phyloP scores from a whole-genome alignment of 352 stramenopile genomes.

The Globisporangium polare region DNA sequence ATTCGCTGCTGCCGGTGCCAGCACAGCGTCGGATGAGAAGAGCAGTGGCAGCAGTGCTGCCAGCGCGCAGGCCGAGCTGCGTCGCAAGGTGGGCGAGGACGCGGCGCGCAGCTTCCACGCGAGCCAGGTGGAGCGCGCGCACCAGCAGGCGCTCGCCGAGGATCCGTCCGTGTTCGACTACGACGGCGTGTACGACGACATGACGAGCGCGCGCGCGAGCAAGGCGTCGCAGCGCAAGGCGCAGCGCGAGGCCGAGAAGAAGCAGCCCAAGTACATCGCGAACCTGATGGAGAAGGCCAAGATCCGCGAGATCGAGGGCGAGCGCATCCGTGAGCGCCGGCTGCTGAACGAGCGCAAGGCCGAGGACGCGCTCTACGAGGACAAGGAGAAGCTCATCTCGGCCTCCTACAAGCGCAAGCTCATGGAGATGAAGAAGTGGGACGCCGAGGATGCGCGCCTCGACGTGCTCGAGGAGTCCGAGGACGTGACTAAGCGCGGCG shows the following conservation, averaged over 20 bases:
- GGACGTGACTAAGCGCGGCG: slow-evolving; percentile 70
- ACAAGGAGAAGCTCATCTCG: slow-evolving; percentile 91
- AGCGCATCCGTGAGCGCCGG: slow-evolving; percentile 83
- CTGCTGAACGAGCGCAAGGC: slow-evolving; percentile 81
- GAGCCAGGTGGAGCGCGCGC: slow-evolving; percentile 41
- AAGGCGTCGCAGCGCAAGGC: slow-evolving; percentile 39
- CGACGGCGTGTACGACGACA: slow-evolving; percentile 87
- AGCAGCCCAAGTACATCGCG: slow-evolving; percentile 86
- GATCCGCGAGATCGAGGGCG: slow-evolving; percentile 86
- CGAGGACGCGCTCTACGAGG: slow-evolving; percentile 77
- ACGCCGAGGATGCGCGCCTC: slow-evolving; percentile 68
- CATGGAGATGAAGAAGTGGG: slow-evolving; percentile 88
- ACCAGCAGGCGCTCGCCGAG: slow-evolving; percentile 57
- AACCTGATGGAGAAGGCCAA: slow-evolving; percentile 88
- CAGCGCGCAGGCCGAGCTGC: slow-evolving; percentile 10
- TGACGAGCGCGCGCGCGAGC: slow-evolving; percentile 44
- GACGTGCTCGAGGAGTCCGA: slow-evolving; percentile 62
- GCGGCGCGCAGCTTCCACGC: slow-evolving; percentile 50
- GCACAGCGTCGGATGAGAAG: background rate
- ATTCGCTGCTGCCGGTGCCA: slow-evolving; percentile 1
- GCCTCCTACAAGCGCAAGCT: slow-evolving; percentile 91
- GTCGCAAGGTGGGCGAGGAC: slow-evolving; percentile 37
- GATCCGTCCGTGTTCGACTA: slow-evolving; percentile 90
- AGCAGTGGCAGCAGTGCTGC: background rate
- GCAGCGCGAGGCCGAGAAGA: slow-evolving; percentile 56